Conservation (phyloP, 768 basidiomycete genomes). For the Inosperma sp. region DNA sequence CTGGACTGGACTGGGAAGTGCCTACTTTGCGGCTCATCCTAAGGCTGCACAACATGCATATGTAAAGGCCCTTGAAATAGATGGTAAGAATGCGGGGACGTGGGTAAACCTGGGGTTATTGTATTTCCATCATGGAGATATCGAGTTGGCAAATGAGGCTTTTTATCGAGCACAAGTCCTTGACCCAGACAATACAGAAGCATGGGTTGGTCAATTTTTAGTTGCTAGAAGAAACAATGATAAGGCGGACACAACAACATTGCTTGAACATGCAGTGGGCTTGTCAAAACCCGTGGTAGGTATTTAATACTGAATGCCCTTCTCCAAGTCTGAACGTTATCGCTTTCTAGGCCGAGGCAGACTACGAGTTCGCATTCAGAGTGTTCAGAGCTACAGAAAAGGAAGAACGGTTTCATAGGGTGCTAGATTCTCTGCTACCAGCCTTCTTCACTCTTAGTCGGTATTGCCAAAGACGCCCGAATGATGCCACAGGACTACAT, state of each 20-base stretch:
- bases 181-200: conserved; percentile 82
- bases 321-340: conserved; percentile 1
- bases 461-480: conserved; percentile 62
- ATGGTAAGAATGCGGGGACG: conserved; percentile 71
- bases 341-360: conserved; percentile 65
- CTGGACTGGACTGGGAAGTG: conserved; percentile 81
- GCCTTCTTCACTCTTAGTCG: conserved; percentile 80
- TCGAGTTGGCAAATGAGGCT: conserved; percentile 79
- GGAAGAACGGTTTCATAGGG: conserved; percentile 2
- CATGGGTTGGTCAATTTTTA: conserved; percentile 89
- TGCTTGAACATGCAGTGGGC: conserved; percentile 71
- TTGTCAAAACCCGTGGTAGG: conserved; percentile 56
- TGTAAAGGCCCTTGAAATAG: conserved; percentile 80
- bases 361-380: conserved; percentile 67
- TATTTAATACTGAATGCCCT: conserved; percentile 10
- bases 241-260: conserved; percentile 52
- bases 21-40: conserved; percentile 60
- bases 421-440: conserved; percentile 50
- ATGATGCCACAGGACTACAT: conserved; percentile 73
- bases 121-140: conserved; percentile 74
- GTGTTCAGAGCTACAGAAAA: conserved; percentile 41
- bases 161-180: conserved; percentile 84
- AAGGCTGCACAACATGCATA: conserved; percentile 88
- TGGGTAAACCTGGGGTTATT: conserved; percentile 91
- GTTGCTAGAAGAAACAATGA: conserved; percentile 60